Base-by-base conservation (phyloP, 2,329 filamentous ascomycete species). In the Colletotrichum costaricense region DNA sequence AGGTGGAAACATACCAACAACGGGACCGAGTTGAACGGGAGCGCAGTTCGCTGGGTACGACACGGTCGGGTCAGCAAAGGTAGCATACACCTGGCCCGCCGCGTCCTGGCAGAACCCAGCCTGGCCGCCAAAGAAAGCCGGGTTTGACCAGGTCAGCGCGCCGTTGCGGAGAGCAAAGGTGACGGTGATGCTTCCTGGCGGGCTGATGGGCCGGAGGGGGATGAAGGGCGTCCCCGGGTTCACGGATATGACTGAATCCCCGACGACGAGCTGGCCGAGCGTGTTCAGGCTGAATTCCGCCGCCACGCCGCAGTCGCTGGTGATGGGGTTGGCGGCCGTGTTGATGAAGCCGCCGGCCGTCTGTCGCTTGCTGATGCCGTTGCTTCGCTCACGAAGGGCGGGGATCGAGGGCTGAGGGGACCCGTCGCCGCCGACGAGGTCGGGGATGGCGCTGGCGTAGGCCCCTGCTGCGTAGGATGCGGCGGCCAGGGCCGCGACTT, bases 61-160 rank as follows among this genome's bases (percentile, higher is more conserved):
- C 46, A 69, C 70, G 22, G 60, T 58, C 12, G 69, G 66, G 57
- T 75, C 35, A 24, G 33, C 63, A 30, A 75, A 73, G 12, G 66
- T 74, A 4, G 73, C 65, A 46, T 49, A 73, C 7, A 73, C 49
- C 30, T 57, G 55, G 3, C 66, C 66, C 19, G 35, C 14, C 30
- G 56, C 22, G n/a, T 73, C 73, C n/a, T 70, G 60, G 22, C 73
- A 75, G 56, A 74, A 70, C 14, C 73, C 70, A 12, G 73, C 73
- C 24, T 62, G 42, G 54, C 66, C 69, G 38, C 62, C 62, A 28
- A 74, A 75, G 57, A 75, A 73, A 26, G 19, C 22, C 19, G 30
- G 14, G 35, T 70, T 73, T 11, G 62, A 11, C 73, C 70, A 73
- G 5, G 52, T n/a, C 16, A 74, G 65, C 9, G 30, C 64, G 8